These are phyloP conservation scores for Phaffia rhodozyma DNA, from an alignment of 1,284 basidiomycete species.

Conservation along the genomic window DNA sequence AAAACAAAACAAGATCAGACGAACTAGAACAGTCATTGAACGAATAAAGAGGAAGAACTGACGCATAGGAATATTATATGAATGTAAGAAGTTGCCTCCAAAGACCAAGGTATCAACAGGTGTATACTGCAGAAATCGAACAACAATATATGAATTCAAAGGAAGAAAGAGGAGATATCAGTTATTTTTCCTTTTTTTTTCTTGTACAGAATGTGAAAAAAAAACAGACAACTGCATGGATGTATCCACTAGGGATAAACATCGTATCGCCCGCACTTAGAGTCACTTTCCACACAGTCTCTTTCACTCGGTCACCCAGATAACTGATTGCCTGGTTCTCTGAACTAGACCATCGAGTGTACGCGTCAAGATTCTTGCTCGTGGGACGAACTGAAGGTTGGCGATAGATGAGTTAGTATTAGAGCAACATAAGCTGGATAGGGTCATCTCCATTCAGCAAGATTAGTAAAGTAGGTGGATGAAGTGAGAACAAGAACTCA, in stretches of 20 bases:
- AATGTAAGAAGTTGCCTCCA: conserved; percentile 93
- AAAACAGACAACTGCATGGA: conserved; percentile 76
- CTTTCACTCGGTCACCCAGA: conserved; percentile 81
- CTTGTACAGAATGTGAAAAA: background rate
- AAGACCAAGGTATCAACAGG: conserved; percentile 87
- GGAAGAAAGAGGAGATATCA: background rate
- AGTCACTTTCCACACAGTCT: conserved; percentile 66
- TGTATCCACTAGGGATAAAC: conserved; percentile 93
- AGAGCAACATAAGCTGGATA: background rate
- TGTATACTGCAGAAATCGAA: conserved; percentile 51
- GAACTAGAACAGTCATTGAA: background rate
- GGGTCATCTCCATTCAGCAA: too few relatives aligned
- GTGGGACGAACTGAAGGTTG: conserved; percentile 54
- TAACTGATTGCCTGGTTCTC: conserved; percentile 76
- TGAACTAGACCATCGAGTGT: conserved; percentile 55
- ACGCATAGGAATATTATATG: conserved; percentile 63
- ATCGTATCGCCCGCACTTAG: conserved; percentile 79
- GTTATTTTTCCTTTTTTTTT: background rate
- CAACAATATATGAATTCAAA: background rate
- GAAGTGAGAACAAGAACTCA: background rate
- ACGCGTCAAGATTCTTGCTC: conserved; percentile 67
- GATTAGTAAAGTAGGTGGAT: too few relatives aligned
- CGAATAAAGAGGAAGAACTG: conserved; percentile 19
- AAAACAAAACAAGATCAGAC: conserved; percentile 26
- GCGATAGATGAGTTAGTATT: background rate